phyloP scores from a whole-genome alignment of 805 yeast genomes.

The Nakazawaea anatomiae region DNA sequence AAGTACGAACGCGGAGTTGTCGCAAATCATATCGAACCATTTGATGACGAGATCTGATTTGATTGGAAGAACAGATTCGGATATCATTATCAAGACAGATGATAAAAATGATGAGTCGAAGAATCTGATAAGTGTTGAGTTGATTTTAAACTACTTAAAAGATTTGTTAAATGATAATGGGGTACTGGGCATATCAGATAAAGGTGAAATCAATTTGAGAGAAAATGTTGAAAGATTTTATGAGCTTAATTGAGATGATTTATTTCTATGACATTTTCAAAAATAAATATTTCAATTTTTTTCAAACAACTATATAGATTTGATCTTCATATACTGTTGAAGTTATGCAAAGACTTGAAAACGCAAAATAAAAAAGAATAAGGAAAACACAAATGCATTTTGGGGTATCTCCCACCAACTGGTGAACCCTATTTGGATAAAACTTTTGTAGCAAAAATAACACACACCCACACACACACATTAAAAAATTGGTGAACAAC shows the following conservation, averaged over 20 bases:
- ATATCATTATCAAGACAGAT: conserved; percentile 8
- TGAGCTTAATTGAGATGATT: conserved; percentile 4
- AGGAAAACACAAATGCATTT: neutral
- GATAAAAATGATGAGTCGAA: conserved; percentile 1
- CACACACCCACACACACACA: neutral
- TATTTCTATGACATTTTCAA: neutral
- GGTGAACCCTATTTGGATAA: neutral
- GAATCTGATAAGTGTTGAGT: conserved; percentile 8
- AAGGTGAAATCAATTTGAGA: conserved; percentile 9
- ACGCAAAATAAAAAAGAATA: neutral
- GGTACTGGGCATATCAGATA: neutral
- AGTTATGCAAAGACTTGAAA: conserved; percentile 9
- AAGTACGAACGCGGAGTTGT: neutral
- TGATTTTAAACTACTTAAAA: conserved; percentile 6
- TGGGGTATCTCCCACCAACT: neutral
- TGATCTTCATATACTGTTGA: conserved; percentile 9
- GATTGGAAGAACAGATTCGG: conserved; percentile 9
- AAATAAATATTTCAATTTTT: neutral
- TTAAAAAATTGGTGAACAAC: neutral
- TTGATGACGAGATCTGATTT: conserved; percentile 7
- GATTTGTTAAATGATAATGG: conserved; percentile 3
- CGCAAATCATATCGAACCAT: conserved; percentile 5
- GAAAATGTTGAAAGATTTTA: conserved; percentile 9
- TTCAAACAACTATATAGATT: conserved; percentile 7
- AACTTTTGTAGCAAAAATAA: neutral